Base-by-base conservation (phyloP, 108 stramenopile species). In the Cyclostephanos invisitatus region DNA sequence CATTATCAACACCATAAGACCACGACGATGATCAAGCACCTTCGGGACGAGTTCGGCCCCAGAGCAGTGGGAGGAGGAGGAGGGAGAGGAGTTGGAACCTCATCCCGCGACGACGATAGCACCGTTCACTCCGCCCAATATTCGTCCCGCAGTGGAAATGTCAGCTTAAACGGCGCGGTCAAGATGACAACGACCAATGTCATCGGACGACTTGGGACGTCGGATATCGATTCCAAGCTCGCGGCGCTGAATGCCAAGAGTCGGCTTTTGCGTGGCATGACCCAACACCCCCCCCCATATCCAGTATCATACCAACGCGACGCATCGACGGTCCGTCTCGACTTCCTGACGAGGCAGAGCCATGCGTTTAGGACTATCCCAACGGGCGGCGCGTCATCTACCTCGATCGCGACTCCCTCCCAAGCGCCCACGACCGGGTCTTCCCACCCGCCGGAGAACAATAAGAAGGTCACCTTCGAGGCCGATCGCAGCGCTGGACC, bases 211-310 rank as follows among this genome's bases (percentile, higher is more conserved):
- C 2, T 2, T 2, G 32, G 4, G 2, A 32, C 32, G 32, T 32
- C 17, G 47, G 48, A 65, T 7, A 65, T 66, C 7, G 28, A 66
- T 35, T 50, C 65, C 32, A 53, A 25, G 32, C 22, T 66, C 47
- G 65, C 49, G 32, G 44, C 1, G 28, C 51, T 66, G 6, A 66
- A 66, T 66, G 65, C 65, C 8, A 66, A 66, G 50, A 66, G 65
- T 8, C 49, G 32, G 2, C 29, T 27, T 6, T 21, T 66, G 65
- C 25, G 65, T 32, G 35, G 51, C 27, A 53, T 66, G 9, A 32
- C 49, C 28, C 32, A 35, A 20, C 32, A 53, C 11, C 12, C 66
- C n/a, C 18, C 32, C n/a, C 7, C n/a, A n/a, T n/a, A n/a, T n/a
- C n/a, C 50, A n/a, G n/a, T 17, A 35, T 21, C 48, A 51, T 51